These are phyloP conservation scores for Hibiscus syriacus DNA, from an alignment of 345 rosid species.

Conservation along the genomic window DNA sequence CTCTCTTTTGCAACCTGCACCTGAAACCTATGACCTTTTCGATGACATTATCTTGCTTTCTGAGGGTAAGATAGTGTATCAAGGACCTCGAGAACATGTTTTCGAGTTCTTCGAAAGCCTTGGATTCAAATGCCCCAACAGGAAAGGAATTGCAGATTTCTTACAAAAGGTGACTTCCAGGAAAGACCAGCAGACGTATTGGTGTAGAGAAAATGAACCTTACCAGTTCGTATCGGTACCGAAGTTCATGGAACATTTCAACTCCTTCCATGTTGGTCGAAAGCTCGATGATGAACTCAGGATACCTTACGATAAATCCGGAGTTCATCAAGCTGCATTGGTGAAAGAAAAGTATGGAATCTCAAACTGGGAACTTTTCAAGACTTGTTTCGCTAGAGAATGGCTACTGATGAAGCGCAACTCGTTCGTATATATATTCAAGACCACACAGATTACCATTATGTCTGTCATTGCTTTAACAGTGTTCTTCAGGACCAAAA, in stretches of 20 bases:
- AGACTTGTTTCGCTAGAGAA: slow-evolving; percentile 54
- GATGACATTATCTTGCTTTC: slow-evolving; percentile 54
- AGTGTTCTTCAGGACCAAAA: slow-evolving; percentile 37
- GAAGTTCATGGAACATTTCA: slow-evolving; percentile 32
- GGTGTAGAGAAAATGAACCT: slow-evolving; percentile 31
- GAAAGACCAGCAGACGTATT: slow-evolving; percentile 54
- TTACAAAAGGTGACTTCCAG: slow-evolving; percentile 54
- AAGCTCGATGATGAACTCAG: slow-evolving; percentile 27
- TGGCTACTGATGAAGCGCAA: slow-evolving; percentile 50
- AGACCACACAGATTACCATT: slow-evolving; percentile 44
- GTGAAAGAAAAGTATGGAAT: slow-evolving; percentile 49
- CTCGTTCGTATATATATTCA: slow-evolving; percentile 40
- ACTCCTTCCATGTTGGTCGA: slow-evolving; percentile 34
- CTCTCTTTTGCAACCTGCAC: slow-evolving; percentile 62
- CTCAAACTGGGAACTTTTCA: slow-evolving; percentile 49
- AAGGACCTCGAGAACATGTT: slow-evolving; percentile 41
- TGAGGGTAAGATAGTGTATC: slow-evolving; percentile 53
- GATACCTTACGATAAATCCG: slow-evolving; percentile 35
- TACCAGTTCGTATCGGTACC: slow-evolving; percentile 34
- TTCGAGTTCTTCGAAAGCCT: slow-evolving; percentile 42
- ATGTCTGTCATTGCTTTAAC: slow-evolving; percentile 53
- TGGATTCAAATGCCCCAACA: slow-evolving; percentile 53
- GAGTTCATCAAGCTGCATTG: slow-evolving; percentile 45
- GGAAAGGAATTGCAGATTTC: slow-evolving; percentile 58
- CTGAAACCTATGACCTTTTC: slow-evolving; percentile 52